These are phyloP conservation scores for Vaccinium vitisidaea DNA, from an alignment of 148 eudicot genomes.

Conservation along the genomic window DNA sequence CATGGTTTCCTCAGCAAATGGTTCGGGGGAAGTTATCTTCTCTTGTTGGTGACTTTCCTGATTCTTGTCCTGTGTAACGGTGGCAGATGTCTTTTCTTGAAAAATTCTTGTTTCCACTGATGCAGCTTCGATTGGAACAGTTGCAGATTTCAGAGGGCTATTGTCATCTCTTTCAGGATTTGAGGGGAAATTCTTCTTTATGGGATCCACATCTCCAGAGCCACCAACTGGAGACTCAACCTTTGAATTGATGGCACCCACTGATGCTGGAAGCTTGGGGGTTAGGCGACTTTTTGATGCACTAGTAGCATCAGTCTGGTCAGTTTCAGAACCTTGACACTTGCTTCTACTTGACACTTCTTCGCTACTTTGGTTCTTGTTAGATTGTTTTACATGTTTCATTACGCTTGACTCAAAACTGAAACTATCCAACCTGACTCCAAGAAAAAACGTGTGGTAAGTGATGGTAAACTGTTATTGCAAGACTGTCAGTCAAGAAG, in stretches of 20 bases:
- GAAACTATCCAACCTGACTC: constrained; percentile 57
- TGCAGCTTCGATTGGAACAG: constrained; percentile 19
- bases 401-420: constrained; percentile 40
- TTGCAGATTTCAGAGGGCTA: constrained; percentile 29
- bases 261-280: constrained; percentile 27
- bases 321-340: constrained; percentile 29
- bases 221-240: constrained; percentile 24
- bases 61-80: constrained; percentile 18
- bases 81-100: constrained; percentile 23
- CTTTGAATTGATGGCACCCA: constrained; percentile 26
- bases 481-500: neutral
- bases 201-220: constrained; percentile 23
- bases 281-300: constrained; percentile 24
- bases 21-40: constrained; percentile 25
- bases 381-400: constrained; percentile 37
- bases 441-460: constrained; percentile 19
- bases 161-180: constrained; percentile 17
- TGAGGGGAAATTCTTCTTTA: constrained; percentile 17
- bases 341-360: constrained; percentile 24
- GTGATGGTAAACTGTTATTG: constrained; percentile 1
- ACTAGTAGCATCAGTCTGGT: constrained; percentile 21
- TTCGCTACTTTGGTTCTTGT: constrained; percentile 33
- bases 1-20: constrained; percentile 21
- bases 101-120: constrained; percentile 25
- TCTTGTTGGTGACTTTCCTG: constrained; percentile 28